Base-by-base conservation (phyloP, 306 rosid genomes). In the Vigna hirtella region DNA sequence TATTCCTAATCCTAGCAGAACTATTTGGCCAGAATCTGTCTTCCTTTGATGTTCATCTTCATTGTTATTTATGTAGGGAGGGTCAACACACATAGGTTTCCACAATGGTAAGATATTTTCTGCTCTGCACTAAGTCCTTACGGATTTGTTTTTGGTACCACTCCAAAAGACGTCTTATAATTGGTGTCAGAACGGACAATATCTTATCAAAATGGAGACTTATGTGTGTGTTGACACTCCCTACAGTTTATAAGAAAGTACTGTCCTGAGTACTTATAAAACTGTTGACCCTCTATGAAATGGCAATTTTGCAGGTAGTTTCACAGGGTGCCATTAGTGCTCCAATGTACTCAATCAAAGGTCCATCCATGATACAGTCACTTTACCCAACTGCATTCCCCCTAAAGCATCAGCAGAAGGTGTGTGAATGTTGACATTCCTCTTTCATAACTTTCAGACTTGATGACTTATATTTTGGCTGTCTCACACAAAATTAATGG, bases 321-420 rank as follows among this genome's bases (percentile, higher is more conserved):
- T 95, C 99, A 73, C 98, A 95, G 77, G 98, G 98, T 75, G 98
- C 98, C 58, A 95, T 95, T 36, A 95, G 84, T 78, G 88, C 97
- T 62, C 98, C 98, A 62, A 95, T 95, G 98, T 92, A 87, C 90
- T 80, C 89, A 32, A 81, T 58, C 30, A 95, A 93, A 86, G 99
- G 99, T 58, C 97, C 97, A 24, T 86, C 97, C 59, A 95, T 95
- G 98, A 87, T 95, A 82, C 85, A 93, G 50, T 92, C 98, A 3
- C 70, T 70, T 32, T 92, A 92, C 47, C 98, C 98, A 3, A 88
- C 98, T 3, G 97, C 98, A 12, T 95, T 95, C 72, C 98, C 98
- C 66, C 78, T 95, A 61, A 95, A 95, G 88, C 98, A 95, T 83
- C 98, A 92, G 81, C 98, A 95, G 86, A 95, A 95, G 97, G 98